These are phyloP conservation scores for Penicillium freii DNA, from an alignment of 2,329 filamentous ascomycete genomes.

Conservation along the genomic window DNA sequence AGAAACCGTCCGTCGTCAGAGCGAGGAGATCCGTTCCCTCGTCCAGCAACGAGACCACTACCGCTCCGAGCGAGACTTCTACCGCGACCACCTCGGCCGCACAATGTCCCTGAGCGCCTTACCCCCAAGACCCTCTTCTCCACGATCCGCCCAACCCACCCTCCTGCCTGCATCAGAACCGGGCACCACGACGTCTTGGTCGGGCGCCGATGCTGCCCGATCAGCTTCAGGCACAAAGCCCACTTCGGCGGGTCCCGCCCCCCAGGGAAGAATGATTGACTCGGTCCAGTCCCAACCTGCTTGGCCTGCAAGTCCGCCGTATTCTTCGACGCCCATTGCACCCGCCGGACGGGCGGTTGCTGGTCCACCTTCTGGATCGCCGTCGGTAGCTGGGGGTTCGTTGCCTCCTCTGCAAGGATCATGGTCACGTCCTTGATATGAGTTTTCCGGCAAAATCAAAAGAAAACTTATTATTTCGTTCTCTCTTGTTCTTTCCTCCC, in stretches of 20 bases:
- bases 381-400: conserved; percentile 17
- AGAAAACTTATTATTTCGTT: conserved; percentile 5
- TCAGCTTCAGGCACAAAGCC: conserved; percentile 11
- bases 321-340: conserved; percentile 11
- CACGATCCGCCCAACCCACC: conserved; percentile 17
- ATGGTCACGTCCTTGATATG: conserved; percentile 19
- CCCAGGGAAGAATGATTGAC: conserved; percentile 13
- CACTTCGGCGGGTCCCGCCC: background rate
- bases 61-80: conserved; percentile 42
- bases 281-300: conserved; percentile 14
- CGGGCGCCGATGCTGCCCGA: conserved; percentile 13
- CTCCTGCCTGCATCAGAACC: conserved; percentile 9
- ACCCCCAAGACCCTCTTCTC: conserved; percentile 34
- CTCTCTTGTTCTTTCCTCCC: conserved; percentile 11
- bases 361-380: conserved; percentile 10
- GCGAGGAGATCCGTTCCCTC: conserved; percentile 36
- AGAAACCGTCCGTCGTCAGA: conserved; percentile 31
- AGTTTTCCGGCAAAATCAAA: background rate
- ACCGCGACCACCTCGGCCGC: conserved; percentile 35
- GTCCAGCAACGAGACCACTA: conserved; percentile 41
- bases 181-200: conserved; percentile 8
- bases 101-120: conserved; percentile 28
- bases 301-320: conserved; percentile 20
- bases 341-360: conserved; percentile 7
- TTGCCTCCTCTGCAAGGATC: conserved; percentile 23